Base-by-base conservation (phyloP, 305 asterid genomes). In the Withania somnifera region DNA sequence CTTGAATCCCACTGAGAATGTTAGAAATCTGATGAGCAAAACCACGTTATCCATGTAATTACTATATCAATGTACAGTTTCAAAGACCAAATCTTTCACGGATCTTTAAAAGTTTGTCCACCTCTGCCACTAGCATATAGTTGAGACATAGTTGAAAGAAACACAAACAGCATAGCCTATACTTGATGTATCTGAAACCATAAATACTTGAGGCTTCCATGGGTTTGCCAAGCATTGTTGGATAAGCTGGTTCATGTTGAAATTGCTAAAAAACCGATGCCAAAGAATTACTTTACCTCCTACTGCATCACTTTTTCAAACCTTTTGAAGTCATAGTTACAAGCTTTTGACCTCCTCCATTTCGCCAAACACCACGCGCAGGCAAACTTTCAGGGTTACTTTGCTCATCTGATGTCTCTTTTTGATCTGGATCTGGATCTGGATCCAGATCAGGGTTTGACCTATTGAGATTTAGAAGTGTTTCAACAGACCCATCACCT, bases 291-390 rank as follows among this genome's bases (percentile, higher is more conserved):
- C 28, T 50, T 80, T 19, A 19, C 79, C 84, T 69, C 40, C 34
- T 63, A 34, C 40, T 66, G 61, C 80, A 71, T 88, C 85, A 86
- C 40, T 82, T 88, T 84, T 82, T 90, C 36, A 84, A 76, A 77
- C 81, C 90, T 85, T 79, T 87, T 34, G 90, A 85, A 84, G 87
- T 83, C 79, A 34, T 79, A 19, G 90, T 66, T 53, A 94, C 82
- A 67, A 96, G 94, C 89, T 87, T 93, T 85, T 93, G 97, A 71
- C 97, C 98, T 22, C 98, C 98, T 51, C 95, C 92, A 57, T 88
- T 91, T 82, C 88, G 89, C 99, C 99, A 94, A 83, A 88, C 97
- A 28, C 98, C 95, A 15, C 89, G 95, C 42, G 82, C 91, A 28
- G 97, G 91, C 81, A 90, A 54, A 63, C 90, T 88, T 83, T 84